Evolutionary conservation across 2,329 filamentous ascomycete species (phyloP).

Genomic region (Spiromastix sp.): DNA sequence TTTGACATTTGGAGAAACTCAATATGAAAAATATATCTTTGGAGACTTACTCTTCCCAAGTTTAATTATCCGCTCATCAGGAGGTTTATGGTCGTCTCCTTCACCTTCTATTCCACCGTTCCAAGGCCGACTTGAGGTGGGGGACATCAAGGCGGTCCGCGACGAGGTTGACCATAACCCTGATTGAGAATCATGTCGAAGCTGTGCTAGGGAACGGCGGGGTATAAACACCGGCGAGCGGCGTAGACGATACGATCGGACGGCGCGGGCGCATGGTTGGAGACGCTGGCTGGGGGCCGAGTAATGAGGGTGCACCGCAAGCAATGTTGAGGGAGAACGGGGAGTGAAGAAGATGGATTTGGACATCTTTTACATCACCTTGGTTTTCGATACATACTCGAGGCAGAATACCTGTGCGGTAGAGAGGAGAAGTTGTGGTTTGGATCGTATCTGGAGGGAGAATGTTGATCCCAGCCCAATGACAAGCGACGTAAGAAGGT

Average conservation of each 20-base stretch:
- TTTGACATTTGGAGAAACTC: background rate
- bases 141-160: constrained; percentile 18
- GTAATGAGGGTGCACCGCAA: too few species aligned
- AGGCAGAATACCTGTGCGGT: too few species aligned
- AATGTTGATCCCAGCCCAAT: too few species aligned
- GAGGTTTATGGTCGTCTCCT: constrained; percentile 35
- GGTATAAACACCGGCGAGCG: background rate
- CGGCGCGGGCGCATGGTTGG: background rate
- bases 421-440: too few species aligned
- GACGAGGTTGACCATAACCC: constrained; percentile 8
- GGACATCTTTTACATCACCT: too few species aligned
- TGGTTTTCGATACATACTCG: too few species aligned
- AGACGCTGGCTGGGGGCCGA: too few species aligned
- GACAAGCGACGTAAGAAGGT: too few species aligned
- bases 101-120: constrained; percentile 9
- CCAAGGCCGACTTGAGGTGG: constrained; percentile 11
- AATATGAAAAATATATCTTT: background rate
- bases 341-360: too few species aligned
- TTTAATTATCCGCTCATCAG: constrained; percentile 51
- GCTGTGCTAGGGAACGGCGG: constrained; percentile 2
- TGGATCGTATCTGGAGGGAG: too few species aligned
- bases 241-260: background rate
- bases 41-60: constrained; percentile 47
- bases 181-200: constrained; percentile 1
- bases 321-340: too few species aligned